Percentiles rank a stretch among this genome's conserved stretches.
Conservation (phyloP, 371 early-diverging fungal genomes). For the Saksenaea vasiformis region DNA sequence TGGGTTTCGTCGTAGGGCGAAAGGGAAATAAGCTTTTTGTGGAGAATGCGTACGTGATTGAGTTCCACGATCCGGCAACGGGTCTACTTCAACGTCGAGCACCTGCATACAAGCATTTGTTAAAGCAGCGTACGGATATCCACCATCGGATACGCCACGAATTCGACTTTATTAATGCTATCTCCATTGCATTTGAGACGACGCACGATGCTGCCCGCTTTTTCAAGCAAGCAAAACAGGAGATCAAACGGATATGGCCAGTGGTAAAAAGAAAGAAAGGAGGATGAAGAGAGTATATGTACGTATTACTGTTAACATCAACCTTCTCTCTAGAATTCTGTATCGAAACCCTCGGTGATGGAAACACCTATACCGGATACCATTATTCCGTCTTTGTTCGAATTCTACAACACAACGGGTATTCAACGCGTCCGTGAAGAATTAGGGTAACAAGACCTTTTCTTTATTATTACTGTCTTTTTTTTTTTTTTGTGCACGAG, state of each 20-base stretch:
- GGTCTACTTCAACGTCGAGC: constrained; percentile 12
- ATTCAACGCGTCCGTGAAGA: constrained; percentile 27
- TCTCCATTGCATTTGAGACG: constrained; percentile 36
- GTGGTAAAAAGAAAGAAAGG: no score
- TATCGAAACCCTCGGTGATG: constrained; percentile 7
- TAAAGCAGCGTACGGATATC: constrained; percentile 21
- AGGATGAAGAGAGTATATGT: no score
- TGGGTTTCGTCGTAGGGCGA: not conserved
- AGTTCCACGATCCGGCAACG: constrained; percentile 25
- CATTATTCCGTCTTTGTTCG: constrained; percentile 22
- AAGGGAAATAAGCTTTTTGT: constrained; percentile 8
- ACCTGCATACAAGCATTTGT: constrained; percentile 26
- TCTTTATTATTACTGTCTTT: not conserved
- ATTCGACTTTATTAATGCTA: constrained; percentile 41
- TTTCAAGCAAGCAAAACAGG: constrained; percentile 23
- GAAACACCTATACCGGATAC: not conserved
- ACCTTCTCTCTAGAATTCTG: not conserved
- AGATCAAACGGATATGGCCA: constrained; percentile 43
- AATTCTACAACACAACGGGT: constrained; percentile 36
- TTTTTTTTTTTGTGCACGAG: no score
- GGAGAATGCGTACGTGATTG: constrained; percentile 37
- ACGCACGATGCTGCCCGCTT: constrained; percentile 22
- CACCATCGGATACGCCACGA: constrained; percentile 35
- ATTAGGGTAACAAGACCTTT: constrained; percentile 23
- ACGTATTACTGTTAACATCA: no score